Evolutionary conservation across 2,329 filamentous ascomycete genomes (phyloP), one percentile per base, ranked within the genome.

Genomic region (Arthroderma sp.): DNA sequence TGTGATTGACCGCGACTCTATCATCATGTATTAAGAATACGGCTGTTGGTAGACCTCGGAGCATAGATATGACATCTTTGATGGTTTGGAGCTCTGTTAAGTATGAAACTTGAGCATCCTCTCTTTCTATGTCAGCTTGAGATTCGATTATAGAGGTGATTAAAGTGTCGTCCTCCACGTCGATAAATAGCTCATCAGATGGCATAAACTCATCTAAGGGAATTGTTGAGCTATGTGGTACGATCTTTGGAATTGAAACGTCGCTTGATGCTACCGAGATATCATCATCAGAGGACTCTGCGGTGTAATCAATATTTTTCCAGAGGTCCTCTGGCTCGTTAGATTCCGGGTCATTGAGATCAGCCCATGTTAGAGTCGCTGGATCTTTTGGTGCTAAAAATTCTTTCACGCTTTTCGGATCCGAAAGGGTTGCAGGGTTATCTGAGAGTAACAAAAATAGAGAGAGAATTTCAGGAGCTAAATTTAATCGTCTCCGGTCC

Each of bases 11-110:
- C 58, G 67, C 65, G n/a, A 74, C 62, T 2, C 59, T 61, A 37
- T 66, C 63, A 37, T 70, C 67, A 19, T 69, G 33, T 56, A 67
- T 63, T 74, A 69, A 62, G 64, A 91, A 95, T 0, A 95, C 67
- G 1, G 83, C 85, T 1, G 87, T 91, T 4, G 84, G 80, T 2
- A 93, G 74, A 0, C 91, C 91, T 56, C 83, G 81, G 0, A 97
- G 78, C 88, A 96, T 94, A 65, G 88, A 91, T 0, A 96, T 75
- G 0, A 83, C 81, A 66, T 97, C 90, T 52, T 89, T 82, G 25
- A 91, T 74, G 9, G 84, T 75, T 61, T 91, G 83, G 1, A 87
- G 74, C 67, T 95, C 91, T 0, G 86, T 81, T 4, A 91, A 74
- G 15, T 61, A 59, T 11, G 15, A 21, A 28, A 67, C 64, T n/a